Base-by-base conservation (phyloP, 2,329 filamentous ascomycete species). In the Gremmenia infestans region DNA sequence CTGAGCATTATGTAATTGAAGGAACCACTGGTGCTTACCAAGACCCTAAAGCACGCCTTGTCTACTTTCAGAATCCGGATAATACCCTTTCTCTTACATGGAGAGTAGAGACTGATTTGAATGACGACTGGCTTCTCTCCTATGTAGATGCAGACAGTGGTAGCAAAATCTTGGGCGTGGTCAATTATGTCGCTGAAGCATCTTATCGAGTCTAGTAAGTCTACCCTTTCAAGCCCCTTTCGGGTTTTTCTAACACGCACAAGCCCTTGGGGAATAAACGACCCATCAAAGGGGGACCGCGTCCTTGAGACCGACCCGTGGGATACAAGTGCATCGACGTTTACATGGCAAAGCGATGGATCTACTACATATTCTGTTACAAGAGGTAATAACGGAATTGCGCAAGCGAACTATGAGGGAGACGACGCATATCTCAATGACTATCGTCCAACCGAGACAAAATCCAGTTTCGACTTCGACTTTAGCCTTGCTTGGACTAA, bases 351-450 rank as follows among this genome's bases (percentile, higher is more conserved):
- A 52, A 71, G 70, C 17, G 74, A 78, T 43, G 81, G 80, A 5
- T 71, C 62, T 14, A 71, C 63, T 25, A 73, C 71, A 39, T 84
- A 78, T 68, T 78, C 75, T 42, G 78, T 74, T 0, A 81, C 80
- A 4, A 74, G 76, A 1, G 82, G 82, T 42, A 85, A 85, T 72
- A 85, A 85, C 61, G 81, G 65, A 43, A 77, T 81, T 45, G 78
- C 80, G 0, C 81, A 84, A 57, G 72, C 68, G 48, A 80, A 81
- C 69, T 77, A 77, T 15, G 70, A 66, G 2, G 79, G 74, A 12
- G 74, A 74, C 15, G 70, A 64, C 25, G 65, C 69, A 23, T 79
- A 75, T 63, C 63, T 76, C n/a, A 73, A 72, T 65, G 75, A 79
- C 68, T 79, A 79, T 62, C 77, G 81, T 6, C 81, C 81, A 0